These are phyloP conservation scores for Komagataella pseudopastoris DNA, from an alignment of 805 yeast genomes.

Conservation along the genomic window DNA sequence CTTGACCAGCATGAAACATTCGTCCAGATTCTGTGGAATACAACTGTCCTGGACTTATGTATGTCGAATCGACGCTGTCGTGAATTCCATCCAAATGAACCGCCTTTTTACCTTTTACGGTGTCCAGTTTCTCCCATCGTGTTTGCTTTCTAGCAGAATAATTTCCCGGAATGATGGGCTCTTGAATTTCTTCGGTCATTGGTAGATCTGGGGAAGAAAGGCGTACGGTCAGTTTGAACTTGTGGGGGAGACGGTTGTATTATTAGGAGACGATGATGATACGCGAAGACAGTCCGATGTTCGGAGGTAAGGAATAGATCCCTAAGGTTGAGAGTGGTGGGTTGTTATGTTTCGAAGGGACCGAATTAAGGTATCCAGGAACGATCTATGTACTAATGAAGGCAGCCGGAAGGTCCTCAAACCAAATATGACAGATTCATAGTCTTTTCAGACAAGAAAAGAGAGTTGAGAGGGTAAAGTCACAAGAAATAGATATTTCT, in stretches of 20 bases:
- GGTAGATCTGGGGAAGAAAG: slow-evolving; percentile 1
- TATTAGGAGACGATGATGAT: neutral
- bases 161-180: slow-evolving; percentile 32
- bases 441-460: too few species aligned
- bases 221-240: neutral
- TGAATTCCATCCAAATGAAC: slow-evolving; percentile 51
- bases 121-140: slow-evolving; percentile 25
- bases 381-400: too few species aligned
- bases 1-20: slow-evolving; percentile 89
- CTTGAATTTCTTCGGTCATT: slow-evolving; percentile 18
- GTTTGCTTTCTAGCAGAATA: slow-evolving; percentile 41
- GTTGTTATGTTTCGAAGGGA: neutral
- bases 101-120: slow-evolving; percentile 5
- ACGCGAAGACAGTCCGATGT: neutral
- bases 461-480: too few species aligned
- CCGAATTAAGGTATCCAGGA: too few species aligned
- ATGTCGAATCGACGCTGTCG: slow-evolving; percentile 40
- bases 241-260: neutral
- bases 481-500: too few species aligned
- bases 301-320: neutral
- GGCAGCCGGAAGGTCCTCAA: too few species aligned
- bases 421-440: too few species aligned
- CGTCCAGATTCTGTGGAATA: slow-evolving; percentile 89
- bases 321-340: neutral
- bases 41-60: slow-evolving; percentile 82